Evolutionary conservation across 768 basidiomycete genomes (phyloP).

Genomic region (Pisolithus orientalis): DNA sequence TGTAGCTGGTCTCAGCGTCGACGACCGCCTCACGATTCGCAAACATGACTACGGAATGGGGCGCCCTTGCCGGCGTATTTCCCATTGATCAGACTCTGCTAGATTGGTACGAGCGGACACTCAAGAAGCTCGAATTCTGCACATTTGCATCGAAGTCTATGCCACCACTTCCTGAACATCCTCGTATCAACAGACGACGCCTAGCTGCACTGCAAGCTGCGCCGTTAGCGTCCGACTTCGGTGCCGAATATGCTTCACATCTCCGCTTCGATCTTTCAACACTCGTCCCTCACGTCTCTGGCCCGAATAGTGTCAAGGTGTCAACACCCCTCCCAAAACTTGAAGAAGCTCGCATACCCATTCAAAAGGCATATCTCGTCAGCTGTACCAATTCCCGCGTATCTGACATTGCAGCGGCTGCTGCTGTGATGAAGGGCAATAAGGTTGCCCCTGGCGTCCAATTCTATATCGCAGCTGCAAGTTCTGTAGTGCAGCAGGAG

Average conservation of each 20-base stretch:
- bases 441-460: constrained; percentile 85
- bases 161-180: constrained; percentile 73
- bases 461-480: constrained; percentile 96
- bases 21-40: constrained; percentile 95
- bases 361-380: constrained; percentile 97
- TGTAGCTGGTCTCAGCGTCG: constrained; percentile 67
- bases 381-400: constrained; percentile 97
- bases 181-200: constrained; percentile 73
- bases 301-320: constrained; percentile 96
- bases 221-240: constrained; percentile 61
- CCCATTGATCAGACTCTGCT: constrained; percentile 81
- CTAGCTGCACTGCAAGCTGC: constrained; percentile 56
- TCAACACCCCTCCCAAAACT: constrained; percentile 90
- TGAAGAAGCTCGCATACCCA: constrained; percentile 63
- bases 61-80: constrained; percentile 92
- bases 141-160: constrained; percentile 62
- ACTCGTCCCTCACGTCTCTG: constrained; percentile 91
- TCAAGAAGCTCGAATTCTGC: constrained; percentile 69
- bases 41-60: constrained; percentile 99
- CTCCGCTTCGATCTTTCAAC: constrained; percentile 90
- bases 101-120: constrained; percentile 75
- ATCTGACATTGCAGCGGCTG: constrained; percentile 90
- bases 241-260: constrained; percentile 79
- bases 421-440: constrained; percentile 77
- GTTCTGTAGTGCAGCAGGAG: constrained; percentile 86